Evolutionary conservation across 176 grass and related monocot species (phyloP), one percentile per base, ranked within the genome.

Genomic region (Triticum timopheevii): DNA sequence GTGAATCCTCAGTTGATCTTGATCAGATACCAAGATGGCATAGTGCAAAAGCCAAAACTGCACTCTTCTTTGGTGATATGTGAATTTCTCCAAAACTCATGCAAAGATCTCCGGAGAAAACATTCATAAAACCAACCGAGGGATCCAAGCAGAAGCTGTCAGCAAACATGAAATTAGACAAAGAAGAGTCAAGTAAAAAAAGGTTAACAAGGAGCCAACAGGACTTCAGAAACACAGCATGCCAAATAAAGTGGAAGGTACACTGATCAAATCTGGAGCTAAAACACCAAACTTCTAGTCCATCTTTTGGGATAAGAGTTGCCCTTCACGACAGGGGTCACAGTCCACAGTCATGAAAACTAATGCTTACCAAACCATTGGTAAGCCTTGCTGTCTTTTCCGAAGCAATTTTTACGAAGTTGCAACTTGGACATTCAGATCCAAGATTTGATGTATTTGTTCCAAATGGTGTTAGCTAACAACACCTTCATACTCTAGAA

Each of bases 131-230:
- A 45, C 15, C 44, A 27, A 66, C 33, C 65, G 24, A 66, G 9
- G 66, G 58, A 68, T 80, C 68, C 81, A 61, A 65, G 47, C 81
- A 80, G 61, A 40, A 76, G 68, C 89, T 88, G 81, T 82, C 80
- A 81, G 24, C 61, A 35, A 30, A 80, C 59, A 22, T 84, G 61
- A 70, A 44, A 25, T 81, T 36, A 76, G 49, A 86, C 61, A 78
- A 42, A 47, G 1, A 45, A 76, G 27, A 36, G 25, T 54, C 22
- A 4, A 8, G 16, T 54, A 74, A 77, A 86, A 62, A 45, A 5
- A 10, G 1, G 2, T 28, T 61, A 45, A 19, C 35, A 87, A 61
- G 34, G 39, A 12, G 5, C 10, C 13, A 1, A 65, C 44, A 65
- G 4, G 19, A 80, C 19, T 34, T 45, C 38, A 36, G 25, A 68